Conservation (phyloP, 768 basidiomycete species). For the Termitomyces sp. region DNA sequence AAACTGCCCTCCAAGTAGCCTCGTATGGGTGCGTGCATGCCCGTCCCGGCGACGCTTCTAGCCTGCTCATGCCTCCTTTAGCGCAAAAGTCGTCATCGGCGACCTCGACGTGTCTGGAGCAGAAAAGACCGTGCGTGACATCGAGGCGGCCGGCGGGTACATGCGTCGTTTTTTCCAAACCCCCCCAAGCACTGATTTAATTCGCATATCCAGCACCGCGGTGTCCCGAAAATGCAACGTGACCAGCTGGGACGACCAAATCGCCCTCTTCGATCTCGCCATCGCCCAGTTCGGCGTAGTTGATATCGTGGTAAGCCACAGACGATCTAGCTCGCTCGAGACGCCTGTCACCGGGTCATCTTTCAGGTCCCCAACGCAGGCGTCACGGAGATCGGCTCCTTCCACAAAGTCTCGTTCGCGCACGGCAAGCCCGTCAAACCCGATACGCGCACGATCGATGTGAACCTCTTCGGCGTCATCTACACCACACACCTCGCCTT, state of each 20-base stretch:
- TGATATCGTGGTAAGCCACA: slow-evolving; percentile 44
- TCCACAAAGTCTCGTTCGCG: slow-evolving; percentile 24
- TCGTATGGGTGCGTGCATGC: slow-evolving; percentile 50
- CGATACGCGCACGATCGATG: slow-evolving; percentile 35
- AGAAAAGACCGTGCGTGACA: slow-evolving; percentile 33
- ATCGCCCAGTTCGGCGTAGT: slow-evolving; percentile 40
- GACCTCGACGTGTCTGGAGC: slow-evolving; percentile 40
- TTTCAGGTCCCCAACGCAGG: slow-evolving; percentile 48
- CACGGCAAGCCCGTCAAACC: slow-evolving; percentile 41
- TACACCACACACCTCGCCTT: slow-evolving; percentile 47
- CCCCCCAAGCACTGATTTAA: background rate
- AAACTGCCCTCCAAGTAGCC: slow-evolving; percentile 47
- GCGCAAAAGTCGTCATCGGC: slow-evolving; percentile 50
- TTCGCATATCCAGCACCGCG: slow-evolving; percentile 30
- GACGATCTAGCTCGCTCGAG: background rate
- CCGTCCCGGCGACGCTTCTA: too few species aligned
- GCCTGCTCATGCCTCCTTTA: slow-evolving; percentile 14
- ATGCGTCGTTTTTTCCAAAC: slow-evolving; percentile 3
- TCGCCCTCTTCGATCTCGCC: slow-evolving; percentile 45
- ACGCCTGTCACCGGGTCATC: background rate
- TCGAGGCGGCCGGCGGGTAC: slow-evolving; percentile 39
- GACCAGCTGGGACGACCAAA: slow-evolving; percentile 47
- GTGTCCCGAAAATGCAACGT: slow-evolving; percentile 43
- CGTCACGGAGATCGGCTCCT: slow-evolving; percentile 29
- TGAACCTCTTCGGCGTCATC: slow-evolving; percentile 43